Evolutionary conservation across 768 basidiomycete genomes (phyloP), one percentile per base, ranked within the genome.

Genomic region (Xerocomellus dryophilus): DNA sequence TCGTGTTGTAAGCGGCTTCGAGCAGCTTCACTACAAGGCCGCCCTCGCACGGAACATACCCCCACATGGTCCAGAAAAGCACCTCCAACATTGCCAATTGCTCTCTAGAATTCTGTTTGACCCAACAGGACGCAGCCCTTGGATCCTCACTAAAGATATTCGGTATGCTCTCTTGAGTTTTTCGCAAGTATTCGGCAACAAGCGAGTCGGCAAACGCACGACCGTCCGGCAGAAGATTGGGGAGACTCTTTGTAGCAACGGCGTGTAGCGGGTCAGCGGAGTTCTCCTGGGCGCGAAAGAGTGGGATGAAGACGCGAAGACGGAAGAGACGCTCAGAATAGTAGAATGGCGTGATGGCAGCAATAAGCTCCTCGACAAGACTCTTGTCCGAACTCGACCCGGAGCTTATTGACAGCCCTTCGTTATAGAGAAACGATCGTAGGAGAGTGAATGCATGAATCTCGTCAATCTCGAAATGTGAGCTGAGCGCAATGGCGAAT

Each of bases 31-130:
- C 75, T 27, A 91, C 84, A 51, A 88, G 64, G 4, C 79, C 72
- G 2, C 86, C 89, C 35, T 76, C 79, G 61, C 89, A 86, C 0
- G 85, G 70, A 11, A 82, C 80, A 53, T 83, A 85, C 12, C 81
- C 83, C 84, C 88, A 95, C 81, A 93, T 86, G 5, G 84, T 79
- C 83, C 90, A 91, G 70, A 97, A 98, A 42, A 97, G 76, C 32
- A 95, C 82, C 60, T 97, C 92, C 45, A 97, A 73, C 40, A 93
- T 66, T 11, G 85, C 83, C 39, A 93, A 73, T 67, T 96, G 95
- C 63, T 94, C 86, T 62, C 80, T 82, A 31, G 79, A 65, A 62
- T 82, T 86, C 68, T 92, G 86, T 72, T 87, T 89, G 36, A 81
- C 86, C 82, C 85, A 88, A 38, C 72, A 69, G n/a, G 83, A 78